Conservation (phyloP, 2,329 filamentous ascomycete species). For the Fusarium neocosmosporiellum region DNA sequence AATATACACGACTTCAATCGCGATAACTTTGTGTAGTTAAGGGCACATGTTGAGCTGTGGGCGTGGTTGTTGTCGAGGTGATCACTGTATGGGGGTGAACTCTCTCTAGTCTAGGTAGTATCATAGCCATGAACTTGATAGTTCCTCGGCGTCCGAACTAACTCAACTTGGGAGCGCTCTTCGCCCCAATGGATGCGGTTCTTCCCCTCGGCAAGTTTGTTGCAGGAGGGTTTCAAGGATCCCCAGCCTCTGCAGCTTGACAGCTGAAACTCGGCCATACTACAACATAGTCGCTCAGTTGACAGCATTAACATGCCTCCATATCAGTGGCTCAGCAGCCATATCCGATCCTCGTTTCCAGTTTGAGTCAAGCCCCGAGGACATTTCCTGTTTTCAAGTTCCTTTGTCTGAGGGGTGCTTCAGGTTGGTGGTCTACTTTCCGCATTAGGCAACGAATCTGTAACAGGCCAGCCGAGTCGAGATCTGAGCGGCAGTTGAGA, state of each 20-base stretch:
- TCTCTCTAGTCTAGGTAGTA: neutral
- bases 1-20: neutral
- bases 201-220: neutral
- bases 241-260: conserved; percentile 12
- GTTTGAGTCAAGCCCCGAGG: conserved; percentile 11
- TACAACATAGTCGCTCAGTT: neutral
- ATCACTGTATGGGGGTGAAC: neutral
- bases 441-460: conserved; percentile 24
- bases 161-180: neutral
- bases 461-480: conserved; percentile 19
- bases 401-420: conserved; percentile 16
- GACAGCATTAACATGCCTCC: neutral
- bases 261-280: neutral
- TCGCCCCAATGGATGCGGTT: neutral
- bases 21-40: neutral
- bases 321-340: neutral
- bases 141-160: neutral
- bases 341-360: neutral
- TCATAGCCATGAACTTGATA: neutral
- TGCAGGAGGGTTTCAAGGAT: conserved; percentile 30
- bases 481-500: conserved; percentile 38
- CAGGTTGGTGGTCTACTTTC: conserved; percentile 26
- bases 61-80: neutral
- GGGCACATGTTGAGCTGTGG: neutral
- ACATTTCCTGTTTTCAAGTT: neutral